A percentile compares a stretch with the other conserved stretches of the same genome.
These are phyloP conservation scores for Neltuma alba DNA, from an alignment of 306 rosid genomes.

Conservation along the genomic window DNA sequence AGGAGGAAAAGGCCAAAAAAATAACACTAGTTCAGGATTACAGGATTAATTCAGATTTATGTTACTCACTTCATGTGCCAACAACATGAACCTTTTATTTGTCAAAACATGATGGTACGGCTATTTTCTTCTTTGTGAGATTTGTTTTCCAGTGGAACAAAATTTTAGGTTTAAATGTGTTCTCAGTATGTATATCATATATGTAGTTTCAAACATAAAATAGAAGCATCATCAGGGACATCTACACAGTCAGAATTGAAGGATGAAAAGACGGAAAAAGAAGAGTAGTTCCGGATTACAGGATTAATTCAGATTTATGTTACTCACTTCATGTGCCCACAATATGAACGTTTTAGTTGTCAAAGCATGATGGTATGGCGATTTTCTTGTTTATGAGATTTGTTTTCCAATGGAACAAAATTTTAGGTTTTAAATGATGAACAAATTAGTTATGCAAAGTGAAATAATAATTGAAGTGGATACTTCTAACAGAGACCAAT, in stretches of 20 bases:
- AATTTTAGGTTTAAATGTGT: not conserved
- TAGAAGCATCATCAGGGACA: constrained; percentile 1
- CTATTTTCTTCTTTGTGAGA: not conserved
- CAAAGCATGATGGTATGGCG: not conserved
- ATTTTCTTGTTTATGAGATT: not conserved
- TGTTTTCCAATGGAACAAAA: not conserved
- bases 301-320: not conserved
- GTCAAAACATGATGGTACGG: not conserved
- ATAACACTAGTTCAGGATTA: not conserved
- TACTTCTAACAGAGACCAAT: not conserved
- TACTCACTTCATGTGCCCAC: not conserved
- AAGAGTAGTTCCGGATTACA: not conserved
- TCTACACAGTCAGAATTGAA: not conserved
- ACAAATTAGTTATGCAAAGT: not conserved
- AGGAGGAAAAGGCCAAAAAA: not conserved
- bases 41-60: not conserved
- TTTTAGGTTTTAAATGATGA: not conserved
- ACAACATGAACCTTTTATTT: not conserved
- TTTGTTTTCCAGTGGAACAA: not conserved
- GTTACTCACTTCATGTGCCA: not conserved
- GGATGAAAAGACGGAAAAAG: not conserved
- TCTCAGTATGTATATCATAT: constrained; percentile 7
- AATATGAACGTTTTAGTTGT: not conserved
- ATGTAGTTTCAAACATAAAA: constrained; percentile 6
- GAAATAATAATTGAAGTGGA: not conserved